Evolutionary conservation across 1,284 basidiomycete genomes (phyloP).

Genomic region (Boletus sp.): DNA sequence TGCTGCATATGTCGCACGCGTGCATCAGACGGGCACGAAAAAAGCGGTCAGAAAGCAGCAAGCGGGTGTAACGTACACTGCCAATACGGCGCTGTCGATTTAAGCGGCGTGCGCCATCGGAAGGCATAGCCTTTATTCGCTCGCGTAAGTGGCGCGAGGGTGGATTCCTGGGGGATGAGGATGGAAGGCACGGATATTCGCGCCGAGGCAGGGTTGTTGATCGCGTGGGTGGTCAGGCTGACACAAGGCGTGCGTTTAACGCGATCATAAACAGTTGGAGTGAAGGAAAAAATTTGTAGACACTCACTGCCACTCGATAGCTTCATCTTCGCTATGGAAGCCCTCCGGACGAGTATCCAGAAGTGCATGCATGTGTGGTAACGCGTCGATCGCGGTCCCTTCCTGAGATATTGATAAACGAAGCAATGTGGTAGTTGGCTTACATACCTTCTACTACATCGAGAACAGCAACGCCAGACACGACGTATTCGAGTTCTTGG

Average conservation of each 20-base stretch:
- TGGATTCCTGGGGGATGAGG: conserved; percentile 49
- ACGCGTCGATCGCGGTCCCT: conserved; percentile 92
- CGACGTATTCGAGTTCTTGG: conserved; percentile 61
- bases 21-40: background rate
- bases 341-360: conserved; percentile 82
- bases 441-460: conserved; percentile 91
- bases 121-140: conserved; percentile 33
- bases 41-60: background rate
- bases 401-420: background rate
- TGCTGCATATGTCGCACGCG: conserved; percentile 43
- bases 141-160: conserved; percentile 31
- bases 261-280: too few relatives aligned
- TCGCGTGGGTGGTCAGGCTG: conserved; percentile 45
- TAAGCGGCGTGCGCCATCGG: conserved; percentile 82
- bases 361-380: conserved; percentile 87
- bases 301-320: conserved; percentile 93
- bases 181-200: conserved; percentile 82
- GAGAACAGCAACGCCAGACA: conserved; percentile 84
- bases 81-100: conserved; percentile 89
- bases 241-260: background rate
- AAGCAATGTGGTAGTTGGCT: background rate
- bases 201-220: conserved; percentile 77
- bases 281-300: background rate
- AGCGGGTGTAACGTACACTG: conserved; percentile 48
- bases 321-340: conserved; percentile 80